Evolutionary conservation across 805 yeast genomes (phyloP), one percentile per base, ranked within the genome.

Genomic region (Candida dajiaensis): DNA sequence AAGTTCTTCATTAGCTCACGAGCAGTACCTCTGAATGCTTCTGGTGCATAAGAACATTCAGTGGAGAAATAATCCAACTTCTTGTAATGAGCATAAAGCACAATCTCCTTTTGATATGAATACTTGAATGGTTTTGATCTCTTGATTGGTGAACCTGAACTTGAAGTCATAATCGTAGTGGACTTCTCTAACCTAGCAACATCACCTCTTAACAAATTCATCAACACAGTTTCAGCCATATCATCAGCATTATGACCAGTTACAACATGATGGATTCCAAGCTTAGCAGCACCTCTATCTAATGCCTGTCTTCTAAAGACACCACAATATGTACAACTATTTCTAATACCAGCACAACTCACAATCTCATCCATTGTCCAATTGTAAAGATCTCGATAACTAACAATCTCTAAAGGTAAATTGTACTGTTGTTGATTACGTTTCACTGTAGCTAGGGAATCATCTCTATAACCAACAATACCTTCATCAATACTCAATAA

Each of bases 301-400:
- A 94, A 68, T 0, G 99, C 97, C 67, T 94, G 99, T 55, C 99
- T 77, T 66, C 99, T 74, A 47, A 94, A 79, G 7, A 94, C 99
- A 42, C 99, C 99, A 71, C 99, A 94, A 62, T 94, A 94, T 0
- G 99, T 94, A 67, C 99, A 94, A 62, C 95, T 87, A 55, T 89
- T 89, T 62, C 96, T 75, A 33, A 87, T 83, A 7, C 98, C 98
- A 1, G 97, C 94, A 62, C 94, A 87, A 1, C 90, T 81, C 1
- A 94, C 99, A 43, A 94, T 89, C 58, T 89, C 95, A 70, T 94
- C 99, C 99, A 94, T 94, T 12, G 96, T 88, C 99, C 99, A 94
- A 59, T 90, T 83, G 63, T 94, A 94, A 13, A 94, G 71, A 26
- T 90, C 96, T 52, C 80, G 80, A 58, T 94, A 94, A 13, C 96